Conservation (phyloP, 176 grass and related monocot species). For the Oryza brachyantha region DNA sequence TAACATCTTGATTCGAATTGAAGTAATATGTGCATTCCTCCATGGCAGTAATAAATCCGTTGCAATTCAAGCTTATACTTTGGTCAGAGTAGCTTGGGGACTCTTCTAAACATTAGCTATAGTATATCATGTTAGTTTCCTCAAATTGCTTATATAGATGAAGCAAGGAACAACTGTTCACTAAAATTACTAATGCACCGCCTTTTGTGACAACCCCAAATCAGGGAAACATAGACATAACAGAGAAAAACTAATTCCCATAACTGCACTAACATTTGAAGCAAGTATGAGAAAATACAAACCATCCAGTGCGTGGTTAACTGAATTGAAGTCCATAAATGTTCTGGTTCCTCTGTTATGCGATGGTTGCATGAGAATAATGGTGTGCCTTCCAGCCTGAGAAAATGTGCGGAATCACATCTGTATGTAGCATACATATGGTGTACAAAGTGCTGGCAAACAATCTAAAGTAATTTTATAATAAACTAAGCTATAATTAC, state of each 20-base stretch:
- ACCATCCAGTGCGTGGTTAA: conserved; percentile 82
- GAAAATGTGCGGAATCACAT: neutral
- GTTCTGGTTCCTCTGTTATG: conserved; percentile 62
- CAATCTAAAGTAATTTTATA: neutral
- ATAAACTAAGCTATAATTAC: neutral
- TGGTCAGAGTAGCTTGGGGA: neutral
- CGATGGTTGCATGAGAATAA: conserved; percentile 69
- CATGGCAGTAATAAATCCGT: neutral
- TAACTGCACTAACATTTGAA: conserved; percentile 6
- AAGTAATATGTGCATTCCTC: neutral
- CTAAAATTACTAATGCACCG: neutral
- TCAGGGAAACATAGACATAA: neutral
- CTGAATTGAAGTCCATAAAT: conserved; percentile 75
- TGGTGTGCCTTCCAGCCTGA: conserved; percentile 71
- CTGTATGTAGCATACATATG: neutral
- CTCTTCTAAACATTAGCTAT: neutral
- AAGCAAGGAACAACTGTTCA: neutral
- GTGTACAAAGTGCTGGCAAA: neutral
- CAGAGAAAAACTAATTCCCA: neutral
- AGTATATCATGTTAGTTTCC: neutral
- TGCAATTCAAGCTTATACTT: neutral
- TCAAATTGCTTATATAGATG: neutral
- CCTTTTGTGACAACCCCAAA: neutral
- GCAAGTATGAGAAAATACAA: neutral
- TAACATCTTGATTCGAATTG: neutral